Percentiles rank a stretch among this genome's conserved stretches.
Evolutionary conservation across 805 yeast species (phyloP).

Genomic region (Blastobotrys parvus): DNA sequence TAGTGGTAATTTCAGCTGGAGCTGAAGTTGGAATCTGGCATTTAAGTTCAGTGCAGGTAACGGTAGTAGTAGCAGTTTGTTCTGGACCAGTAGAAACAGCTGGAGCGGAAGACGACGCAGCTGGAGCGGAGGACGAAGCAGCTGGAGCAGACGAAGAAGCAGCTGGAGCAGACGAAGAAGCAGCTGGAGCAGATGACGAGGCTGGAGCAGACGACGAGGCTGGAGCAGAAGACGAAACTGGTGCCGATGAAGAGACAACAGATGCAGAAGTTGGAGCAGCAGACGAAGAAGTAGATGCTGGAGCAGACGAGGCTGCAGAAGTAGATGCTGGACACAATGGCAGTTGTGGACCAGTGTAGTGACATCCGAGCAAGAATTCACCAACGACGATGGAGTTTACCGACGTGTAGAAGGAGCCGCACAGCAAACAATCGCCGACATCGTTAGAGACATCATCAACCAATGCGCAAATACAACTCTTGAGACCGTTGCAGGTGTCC

Average conservation of each 20-base stretch:
- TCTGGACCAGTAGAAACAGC: slow-evolving; percentile 6
- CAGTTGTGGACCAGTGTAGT: slow-evolving; percentile 5
- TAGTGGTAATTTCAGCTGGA: slow-evolving; percentile 6
- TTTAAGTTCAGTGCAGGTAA: too few species aligned
- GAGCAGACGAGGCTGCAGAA: slow-evolving; percentile 5
- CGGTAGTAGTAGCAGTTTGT: slow-evolving; percentile 5
- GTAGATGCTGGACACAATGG: slow-evolving; percentile 6
- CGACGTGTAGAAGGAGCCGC: slow-evolving; percentile 8
- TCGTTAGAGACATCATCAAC: slow-evolving; percentile 10
- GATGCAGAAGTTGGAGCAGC: slow-evolving; percentile 5
- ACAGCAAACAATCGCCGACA: slow-evolving; percentile 10
- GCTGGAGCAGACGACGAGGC: slow-evolving; percentile 2
- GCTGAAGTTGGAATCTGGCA: slow-evolving; percentile 5
- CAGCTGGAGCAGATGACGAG: slow-evolving; percentile 5
- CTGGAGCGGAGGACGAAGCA: slow-evolving; percentile 3
- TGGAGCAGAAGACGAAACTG: slow-evolving; percentile 4
- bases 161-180: slow-evolving; percentile 4
- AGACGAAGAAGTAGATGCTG: slow-evolving; percentile 1
- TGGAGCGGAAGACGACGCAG: slow-evolving; percentile 5
- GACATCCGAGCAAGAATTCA: slow-evolving; percentile 7
- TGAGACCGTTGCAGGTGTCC: slow-evolving; percentile 10
- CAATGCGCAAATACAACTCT: slow-evolving; percentile 10
- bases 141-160: slow-evolving; percentile 3
- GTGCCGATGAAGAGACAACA: slow-evolving; percentile 5
- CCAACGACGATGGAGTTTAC: slow-evolving; percentile 5